Evolutionary conservation across 768 basidiomycete species (phyloP).

Genomic region (Lactarius psammicola): DNA sequence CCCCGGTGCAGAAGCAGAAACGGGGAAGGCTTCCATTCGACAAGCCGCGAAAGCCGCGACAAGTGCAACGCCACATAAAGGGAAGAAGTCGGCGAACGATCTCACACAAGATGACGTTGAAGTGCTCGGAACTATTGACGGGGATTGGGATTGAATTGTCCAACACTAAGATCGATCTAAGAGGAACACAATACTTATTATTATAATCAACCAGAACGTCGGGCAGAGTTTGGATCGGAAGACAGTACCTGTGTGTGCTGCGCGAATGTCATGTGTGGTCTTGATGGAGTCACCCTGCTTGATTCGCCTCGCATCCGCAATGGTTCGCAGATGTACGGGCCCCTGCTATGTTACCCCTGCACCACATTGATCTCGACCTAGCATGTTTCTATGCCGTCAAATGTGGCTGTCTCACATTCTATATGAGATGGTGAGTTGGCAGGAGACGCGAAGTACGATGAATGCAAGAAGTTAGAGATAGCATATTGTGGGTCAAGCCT

Average conservation of each 20-base stretch:
- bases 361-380: background rate
- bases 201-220: conserved; percentile 2
- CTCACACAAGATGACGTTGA: conserved; percentile 33
- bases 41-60: conserved; percentile 12
- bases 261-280: background rate
- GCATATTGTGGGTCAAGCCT: background rate
- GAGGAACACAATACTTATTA: background rate
- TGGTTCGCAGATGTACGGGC: background rate
- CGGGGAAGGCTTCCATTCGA: conserved; percentile 11
- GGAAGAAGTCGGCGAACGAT: conserved; percentile 21
- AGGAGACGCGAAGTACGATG: background rate
- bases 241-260: background rate
- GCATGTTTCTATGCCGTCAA: background rate
- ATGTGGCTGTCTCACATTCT: background rate
- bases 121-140: conserved; percentile 35
- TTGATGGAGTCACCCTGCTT: background rate
- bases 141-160: conserved; percentile 26
- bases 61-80: conserved; percentile 10
- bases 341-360: background rate
- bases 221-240: background rate
- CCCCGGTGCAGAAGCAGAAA: conserved; percentile 2
- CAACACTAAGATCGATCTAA: background rate
- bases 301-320: background rate
- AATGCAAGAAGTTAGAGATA: background rate
- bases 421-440: background rate